A percentile compares a stretch with the other conserved stretches of the same genome.
Evolutionary conservation across 2,329 filamentous ascomycete species (phyloP).

Genomic region (Aureobasidium leucospermi): DNA sequence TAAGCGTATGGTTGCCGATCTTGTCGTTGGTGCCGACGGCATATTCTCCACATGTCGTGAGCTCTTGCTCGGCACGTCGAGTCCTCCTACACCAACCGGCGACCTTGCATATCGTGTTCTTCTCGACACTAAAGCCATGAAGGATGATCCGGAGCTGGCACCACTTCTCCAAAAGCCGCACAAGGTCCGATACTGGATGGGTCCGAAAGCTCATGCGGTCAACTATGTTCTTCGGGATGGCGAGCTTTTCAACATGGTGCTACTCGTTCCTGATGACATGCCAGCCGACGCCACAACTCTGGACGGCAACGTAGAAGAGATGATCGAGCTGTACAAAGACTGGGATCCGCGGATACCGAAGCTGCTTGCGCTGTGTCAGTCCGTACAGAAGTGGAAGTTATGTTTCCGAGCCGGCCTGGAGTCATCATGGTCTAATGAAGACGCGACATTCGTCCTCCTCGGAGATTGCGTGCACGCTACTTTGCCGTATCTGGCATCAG

Average conservation of each 20-base stretch:
- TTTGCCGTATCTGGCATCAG: slow-evolving; percentile 53
- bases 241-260: slow-evolving; percentile 45
- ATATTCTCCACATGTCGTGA: slow-evolving; percentile 41
- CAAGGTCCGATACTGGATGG: slow-evolving; percentile 47
- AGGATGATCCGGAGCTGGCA: slow-evolving; percentile 40
- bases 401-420: slow-evolving; percentile 49
- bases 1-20: slow-evolving; percentile 31
- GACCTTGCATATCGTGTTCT: slow-evolving; percentile 46
- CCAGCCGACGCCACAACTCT: slow-evolving; percentile 38
- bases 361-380: slow-evolving; percentile 49
- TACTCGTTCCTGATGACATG: slow-evolving; percentile 45
- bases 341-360: slow-evolving; percentile 51
- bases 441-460: slow-evolving; percentile 50
- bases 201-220: slow-evolving; percentile 46
- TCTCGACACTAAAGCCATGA: slow-evolving; percentile 39
- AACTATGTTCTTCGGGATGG: slow-evolving; percentile 45
- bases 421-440: slow-evolving; percentile 49
- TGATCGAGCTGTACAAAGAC: slow-evolving; percentile 46
- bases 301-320: slow-evolving; percentile 46
- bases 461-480: slow-evolving; percentile 60
- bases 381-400: slow-evolving; percentile 55
- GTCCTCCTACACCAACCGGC: slow-evolving; percentile 43
- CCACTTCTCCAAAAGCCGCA: slow-evolving; percentile 39
- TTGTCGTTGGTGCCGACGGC: slow-evolving; percentile 44
- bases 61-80: slow-evolving; percentile 36